Evolutionary conservation across 2,329 filamentous ascomycete species (phyloP), one percentile per base, ranked within the genome.

Genomic region (Cladosporium sp.): DNA sequence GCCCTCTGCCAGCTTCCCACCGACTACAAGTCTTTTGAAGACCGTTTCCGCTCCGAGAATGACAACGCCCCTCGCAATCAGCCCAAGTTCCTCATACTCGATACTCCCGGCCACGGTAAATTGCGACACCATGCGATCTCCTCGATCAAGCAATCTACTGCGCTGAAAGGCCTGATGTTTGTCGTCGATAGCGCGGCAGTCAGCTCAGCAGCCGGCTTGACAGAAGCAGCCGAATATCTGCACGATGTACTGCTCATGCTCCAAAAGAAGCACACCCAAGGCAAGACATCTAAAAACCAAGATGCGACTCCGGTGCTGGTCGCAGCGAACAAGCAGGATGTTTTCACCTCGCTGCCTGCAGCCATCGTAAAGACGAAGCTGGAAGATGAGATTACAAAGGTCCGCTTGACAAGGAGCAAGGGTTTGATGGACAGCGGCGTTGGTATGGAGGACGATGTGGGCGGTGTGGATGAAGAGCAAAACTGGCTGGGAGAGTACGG

Each of bases 51-150:
- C 63, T 87, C 84, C 42, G 74, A 78, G 24, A 83, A 87, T 67
- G 87, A 90, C 69, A 81, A 83, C 22, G 80, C 84, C 9, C 75
- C 75, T 49, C 73, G 77, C 61, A 65, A 73, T 3, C 85, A 88
- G 70, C 85, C 83, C 63, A 88, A 85, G 70, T 90, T 94, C 71
- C 77, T 89, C 39, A 77, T 97, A 34, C 77, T 90, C 69, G 94
- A 99, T 76, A 97, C 93, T 0, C 94, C 94, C 0, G 94, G 94
- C 37, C 94, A 99, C 77, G 91, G 91, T 66, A 99, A 99, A 76
- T 84, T 99, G 59, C 90, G 94, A 60, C 82, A 85, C 66, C 79
- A 84, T 63, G 85, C 89, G 3, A 78, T 88, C 58, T 73, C 78
- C 40, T 68, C 77, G 13, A 75, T 85, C 58, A 72, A 74, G 52